A percentile compares a stretch with the other conserved stretches of the same genome.
Conservation (phyloP, 1,139 yeast species). For the Pneumocystis jirovecii region DNA sequence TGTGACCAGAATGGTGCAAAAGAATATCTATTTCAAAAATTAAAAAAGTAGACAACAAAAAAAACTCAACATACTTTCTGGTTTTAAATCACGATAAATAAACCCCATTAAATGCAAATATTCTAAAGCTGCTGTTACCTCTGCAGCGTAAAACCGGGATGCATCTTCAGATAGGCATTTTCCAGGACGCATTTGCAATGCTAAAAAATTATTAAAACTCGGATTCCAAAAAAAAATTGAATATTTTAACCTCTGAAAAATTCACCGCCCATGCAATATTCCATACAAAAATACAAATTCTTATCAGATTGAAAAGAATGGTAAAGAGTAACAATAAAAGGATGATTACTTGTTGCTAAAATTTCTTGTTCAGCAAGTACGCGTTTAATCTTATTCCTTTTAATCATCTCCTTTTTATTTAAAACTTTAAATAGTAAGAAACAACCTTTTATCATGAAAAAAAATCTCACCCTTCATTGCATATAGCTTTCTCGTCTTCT, state of each 20-base stretch:
- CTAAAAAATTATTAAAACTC: conserved; percentile 24
- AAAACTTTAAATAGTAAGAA: conserved; percentile 30
- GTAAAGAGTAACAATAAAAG: conserved; percentile 87
- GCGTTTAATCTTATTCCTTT: conserved; percentile 83
- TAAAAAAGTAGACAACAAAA: neutral
- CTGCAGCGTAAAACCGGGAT: conserved; percentile 90
- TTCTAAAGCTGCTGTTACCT: conserved; percentile 92
- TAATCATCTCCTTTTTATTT: conserved; percentile 83
- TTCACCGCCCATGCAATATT: conserved; percentile 98
- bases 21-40: conserved; percentile 37
- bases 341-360: conserved; percentile 87
- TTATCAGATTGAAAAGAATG: conserved; percentile 95
- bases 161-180: conserved; percentile 78
- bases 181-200: conserved; percentile 77
- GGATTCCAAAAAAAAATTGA: neutral
- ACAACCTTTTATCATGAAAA: no score
- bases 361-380: conserved; percentile 95
- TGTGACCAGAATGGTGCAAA: conserved; percentile 89
- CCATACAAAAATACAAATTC: conserved; percentile 90
- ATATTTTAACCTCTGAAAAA: conserved; percentile 48
- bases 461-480: conserved; percentile 53
- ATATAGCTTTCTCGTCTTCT: conserved; percentile 53
- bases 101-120: conserved; percentile 93
- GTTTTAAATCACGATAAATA: conserved; percentile 86
- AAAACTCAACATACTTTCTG: conserved; percentile 38